Percentiles rank a stretch among this genome's conserved stretches.
Conservation (phyloP, 441 rosid genomes). For the Pelargonium australe region DNA sequence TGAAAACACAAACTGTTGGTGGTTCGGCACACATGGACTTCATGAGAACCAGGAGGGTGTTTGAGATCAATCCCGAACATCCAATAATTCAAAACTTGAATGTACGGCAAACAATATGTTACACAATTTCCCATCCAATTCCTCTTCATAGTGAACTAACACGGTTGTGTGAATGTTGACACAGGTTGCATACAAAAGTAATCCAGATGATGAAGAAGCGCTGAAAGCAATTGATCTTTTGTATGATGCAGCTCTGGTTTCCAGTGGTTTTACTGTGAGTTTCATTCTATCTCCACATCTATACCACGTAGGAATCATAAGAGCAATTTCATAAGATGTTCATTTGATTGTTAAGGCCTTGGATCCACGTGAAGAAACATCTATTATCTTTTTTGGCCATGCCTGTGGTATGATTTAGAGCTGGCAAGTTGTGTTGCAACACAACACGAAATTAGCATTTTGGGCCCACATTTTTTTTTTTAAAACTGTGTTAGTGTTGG, state of each 20-base stretch:
- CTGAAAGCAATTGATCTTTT: slow-evolving; percentile 84
- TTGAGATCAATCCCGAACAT: slow-evolving; percentile 90
- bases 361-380: no score
- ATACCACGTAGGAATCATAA: neutral
- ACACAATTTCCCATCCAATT: neutral
- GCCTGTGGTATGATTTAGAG: no score
- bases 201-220: slow-evolving; percentile 69
- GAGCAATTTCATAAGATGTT: no score
- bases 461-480: no score
- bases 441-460: no score
- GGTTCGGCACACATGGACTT: slow-evolving; percentile 87
- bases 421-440: no score
- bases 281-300: neutral
- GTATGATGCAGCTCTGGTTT: slow-evolving; percentile 78
- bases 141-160: neutral
- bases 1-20: slow-evolving; percentile 98
- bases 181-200: slow-evolving; percentile 91
- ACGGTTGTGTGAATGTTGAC: neutral
- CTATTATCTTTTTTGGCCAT: no score
- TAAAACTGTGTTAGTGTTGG: no score
- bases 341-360: no score
- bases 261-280: slow-evolving; percentile 93
- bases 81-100: slow-evolving; percentile 82
- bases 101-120: slow-evolving; percentile 38
- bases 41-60: slow-evolving; percentile 89